Conservation (phyloP, 148 eudicot species). For the Vaccinium darrowii region DNA sequence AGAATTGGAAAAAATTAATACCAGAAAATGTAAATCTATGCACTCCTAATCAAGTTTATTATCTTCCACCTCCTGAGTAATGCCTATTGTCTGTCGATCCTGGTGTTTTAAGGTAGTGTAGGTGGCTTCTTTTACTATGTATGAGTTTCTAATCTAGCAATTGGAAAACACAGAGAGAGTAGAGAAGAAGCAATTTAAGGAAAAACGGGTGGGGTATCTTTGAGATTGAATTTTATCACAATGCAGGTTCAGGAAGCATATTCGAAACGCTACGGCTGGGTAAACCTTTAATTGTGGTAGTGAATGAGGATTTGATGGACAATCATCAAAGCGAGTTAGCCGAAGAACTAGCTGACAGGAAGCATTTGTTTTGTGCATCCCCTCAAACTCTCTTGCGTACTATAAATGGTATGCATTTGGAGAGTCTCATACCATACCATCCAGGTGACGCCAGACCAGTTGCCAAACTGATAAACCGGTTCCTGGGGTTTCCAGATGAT, state of each 20-base stretch:
- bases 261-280: conserved; percentile 64
- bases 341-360: conserved; percentile 81
- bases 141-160: neutral
- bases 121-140: neutral
- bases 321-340: conserved; percentile 90
- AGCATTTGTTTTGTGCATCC: conserved; percentile 69
- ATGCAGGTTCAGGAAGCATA: conserved; percentile 89
- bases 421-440: conserved; percentile 56
- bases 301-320: conserved; percentile 93
- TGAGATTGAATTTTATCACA: neutral
- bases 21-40: neutral
- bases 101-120: conserved; percentile 2
- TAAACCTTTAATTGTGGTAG: conserved; percentile 83
- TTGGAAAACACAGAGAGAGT: neutral
- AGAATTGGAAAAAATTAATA: neutral
- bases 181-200: neutral
- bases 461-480: conserved; percentile 65
- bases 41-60: neutral
- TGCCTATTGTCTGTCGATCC: neutral
- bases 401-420: conserved; percentile 41
- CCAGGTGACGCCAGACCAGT: conserved; percentile 82
- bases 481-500: conserved; percentile 63
- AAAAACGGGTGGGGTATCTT: neutral
- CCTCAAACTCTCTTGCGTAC: conserved; percentile 62
- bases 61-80: neutral